phyloP scores from a whole-genome alignment of 148 eudicot species.

The Silene latifolia region DNA sequence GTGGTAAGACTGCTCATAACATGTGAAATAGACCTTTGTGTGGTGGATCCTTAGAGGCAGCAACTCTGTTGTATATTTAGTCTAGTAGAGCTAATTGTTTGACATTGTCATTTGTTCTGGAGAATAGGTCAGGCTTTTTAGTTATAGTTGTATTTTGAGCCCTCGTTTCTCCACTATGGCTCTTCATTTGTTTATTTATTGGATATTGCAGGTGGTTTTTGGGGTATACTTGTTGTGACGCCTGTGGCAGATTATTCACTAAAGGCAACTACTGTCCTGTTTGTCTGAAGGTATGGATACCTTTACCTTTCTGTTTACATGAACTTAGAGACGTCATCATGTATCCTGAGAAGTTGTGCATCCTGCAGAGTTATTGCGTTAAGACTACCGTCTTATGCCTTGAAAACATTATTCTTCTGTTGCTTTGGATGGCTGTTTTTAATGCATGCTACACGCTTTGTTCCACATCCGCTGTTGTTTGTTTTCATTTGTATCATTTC shows the following conservation, averaged over 20 bases:
- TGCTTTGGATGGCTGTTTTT: not conserved
- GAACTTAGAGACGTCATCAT: not conserved
- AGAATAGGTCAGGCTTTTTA: not conserved
- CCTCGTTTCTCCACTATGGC: not conserved
- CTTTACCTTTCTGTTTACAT: not conserved
- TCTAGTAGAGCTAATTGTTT: not conserved
- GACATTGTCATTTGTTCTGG: not conserved
- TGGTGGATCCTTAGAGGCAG: not conserved
- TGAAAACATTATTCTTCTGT: not conserved
- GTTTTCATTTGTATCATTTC: not conserved
- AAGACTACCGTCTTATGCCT: not conserved
- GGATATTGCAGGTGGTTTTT: conserved; percentile 78
- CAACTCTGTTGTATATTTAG: not conserved
- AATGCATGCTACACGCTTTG: not conserved
- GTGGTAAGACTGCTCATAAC: no score
- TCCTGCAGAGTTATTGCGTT: not conserved
- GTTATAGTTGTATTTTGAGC: not conserved
- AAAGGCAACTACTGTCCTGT: conserved; percentile 96
- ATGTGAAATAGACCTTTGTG: not conserved
- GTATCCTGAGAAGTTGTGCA: not conserved
- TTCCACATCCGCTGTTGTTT: not conserved
- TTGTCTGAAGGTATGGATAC: conserved; percentile 72
- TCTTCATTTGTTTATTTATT: not conserved
- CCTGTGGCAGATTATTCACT: conserved; percentile 96
- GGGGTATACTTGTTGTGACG: conserved; percentile 97